These are phyloP conservation scores for Xylariaceae sp. DNA, from an alignment of 2,329 filamentous ascomycete genomes.

Conservation along the genomic window DNA sequence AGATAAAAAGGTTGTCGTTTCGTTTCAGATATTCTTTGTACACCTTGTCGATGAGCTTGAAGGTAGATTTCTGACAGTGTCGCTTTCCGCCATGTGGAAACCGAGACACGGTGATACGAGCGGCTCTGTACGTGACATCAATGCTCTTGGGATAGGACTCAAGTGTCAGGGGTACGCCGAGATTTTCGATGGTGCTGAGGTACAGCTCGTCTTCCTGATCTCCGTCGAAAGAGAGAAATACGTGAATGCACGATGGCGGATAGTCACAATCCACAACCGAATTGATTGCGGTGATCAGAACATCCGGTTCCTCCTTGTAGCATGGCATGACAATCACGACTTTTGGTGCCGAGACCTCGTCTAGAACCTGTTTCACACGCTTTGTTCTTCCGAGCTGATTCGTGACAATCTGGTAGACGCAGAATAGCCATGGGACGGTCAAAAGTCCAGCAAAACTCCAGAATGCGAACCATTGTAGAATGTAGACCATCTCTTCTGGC, in stretches of 20 bases:
- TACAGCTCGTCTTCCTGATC: slow-evolving; percentile 87
- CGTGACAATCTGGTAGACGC: slow-evolving; percentile 86
- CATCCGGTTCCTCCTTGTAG: slow-evolving; percentile 84
- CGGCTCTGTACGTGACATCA: slow-evolving; percentile 79
- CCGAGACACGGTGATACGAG: slow-evolving; percentile 83
- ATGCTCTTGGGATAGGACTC: slow-evolving; percentile 85
- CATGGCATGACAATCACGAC: slow-evolving; percentile 96
- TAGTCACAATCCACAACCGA: slow-evolving; percentile 95
- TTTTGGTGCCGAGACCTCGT: slow-evolving; percentile 85
- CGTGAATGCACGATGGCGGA: slow-evolving; percentile 84
- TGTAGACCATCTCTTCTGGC: slow-evolving; percentile 63
- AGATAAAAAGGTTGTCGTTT: slow-evolving; percentile 89
- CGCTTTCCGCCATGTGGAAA: slow-evolving; percentile 94
- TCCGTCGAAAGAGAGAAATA: slow-evolving; percentile 94
- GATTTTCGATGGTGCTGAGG: slow-evolving; percentile 76
- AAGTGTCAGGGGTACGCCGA: slow-evolving; percentile 76
- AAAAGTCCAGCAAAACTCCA: slow-evolving; percentile 86
- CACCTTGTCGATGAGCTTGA: slow-evolving; percentile 88
- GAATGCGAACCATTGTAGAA: slow-evolving; percentile 93
- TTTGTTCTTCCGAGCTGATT: slow-evolving; percentile 80
- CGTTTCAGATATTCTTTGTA: slow-evolving; percentile 82
- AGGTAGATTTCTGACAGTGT: slow-evolving; percentile 89
- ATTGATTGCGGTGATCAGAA: slow-evolving; percentile 81
- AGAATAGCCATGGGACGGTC: slow-evolving; percentile 88
- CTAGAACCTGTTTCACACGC: slow-evolving; percentile 78